Evolutionary conservation across 352 stramenopile genomes (phyloP), one percentile per base, ranked within the genome.

Genomic region (Peronospora belbahrii): DNA sequence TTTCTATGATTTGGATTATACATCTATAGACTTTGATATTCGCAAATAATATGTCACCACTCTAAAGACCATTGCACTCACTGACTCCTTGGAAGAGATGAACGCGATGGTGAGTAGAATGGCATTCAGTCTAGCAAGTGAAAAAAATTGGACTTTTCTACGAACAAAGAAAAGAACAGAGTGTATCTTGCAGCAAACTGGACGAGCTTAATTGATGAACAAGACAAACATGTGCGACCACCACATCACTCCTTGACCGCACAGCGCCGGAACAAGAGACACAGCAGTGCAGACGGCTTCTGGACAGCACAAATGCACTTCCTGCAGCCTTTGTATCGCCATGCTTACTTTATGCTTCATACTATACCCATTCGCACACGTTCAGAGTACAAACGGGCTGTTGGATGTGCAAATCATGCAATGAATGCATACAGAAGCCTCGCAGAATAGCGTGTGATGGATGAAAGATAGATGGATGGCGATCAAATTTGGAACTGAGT

Each of bases 111-210:
- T 88, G 77, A 88, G 77, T 69, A 75, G 52, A 77, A 65, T 73
- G 63, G 54, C 34, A 23, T 75, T 33, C n/a, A 9, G 35, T 86
- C 52, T 86, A 34, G 77, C 74, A 86, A 86, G 70, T 74, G 71
- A 84, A 85, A 87, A 86, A 88, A 88, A 88, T 84, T 88, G 72
- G 74, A 85, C 65, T 74, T 83, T 61, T 83, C 77, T 79, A 88
- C 62, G 42, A 51, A 20, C 32, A 43, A 82, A 79, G 74, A 73
- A 75, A 81, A 82, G 74, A 79, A 88, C 77, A 88, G 77, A 88
- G 77, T 88, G 77, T 88, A 62, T 82, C 72, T 86, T 88, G 77
- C 77, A 64, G 57, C 14, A 52, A 15, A 59, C 14, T 36, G 22
- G 28, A 39, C 42, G 10, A 18, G 22, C 19, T n/a, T n/a, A n/a